Percentiles rank a stretch among this genome's conserved stretches.
phyloP scores from a whole-genome alignment of 1,284 basidiomycete genomes.

The Sphaerobolus stellatus region DNA sequence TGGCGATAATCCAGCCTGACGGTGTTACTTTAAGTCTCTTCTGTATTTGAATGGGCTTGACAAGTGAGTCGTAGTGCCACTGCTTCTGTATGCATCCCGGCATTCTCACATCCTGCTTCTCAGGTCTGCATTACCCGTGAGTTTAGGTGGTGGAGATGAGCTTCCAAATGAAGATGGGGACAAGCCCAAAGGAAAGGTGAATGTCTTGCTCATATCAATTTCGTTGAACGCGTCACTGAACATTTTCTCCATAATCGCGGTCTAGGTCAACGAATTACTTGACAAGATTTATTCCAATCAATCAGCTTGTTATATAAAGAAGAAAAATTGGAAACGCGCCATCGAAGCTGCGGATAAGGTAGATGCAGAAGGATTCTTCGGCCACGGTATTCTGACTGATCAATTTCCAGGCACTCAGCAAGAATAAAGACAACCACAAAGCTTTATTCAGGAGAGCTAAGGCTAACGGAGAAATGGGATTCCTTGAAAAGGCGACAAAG shows the following conservation, averaged over 20 bases:
- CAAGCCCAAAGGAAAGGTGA: constrained; percentile 38
- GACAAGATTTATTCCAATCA: constrained; percentile 82
- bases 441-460: constrained; percentile 80
- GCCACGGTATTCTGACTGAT: not conserved
- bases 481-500: constrained; percentile 66
- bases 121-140: constrained; percentile 8
- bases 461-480: constrained; percentile 70
- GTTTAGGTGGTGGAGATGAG: not conserved
- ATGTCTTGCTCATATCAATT: constrained; percentile 5
- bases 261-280: constrained; percentile 65
- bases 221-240: not conserved
- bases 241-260: not conserved
- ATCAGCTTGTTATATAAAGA: constrained; percentile 77
- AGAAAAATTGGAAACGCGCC: constrained; percentile 71
- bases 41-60: constrained; percentile 70
- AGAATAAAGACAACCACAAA: constrained; percentile 73
- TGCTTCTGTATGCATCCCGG: not conserved
- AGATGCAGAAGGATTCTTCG: constrained; percentile 8
- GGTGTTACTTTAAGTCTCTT: constrained; percentile 44
- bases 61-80: constrained; percentile 47
- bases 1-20: not conserved
- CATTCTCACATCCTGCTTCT: not conserved
- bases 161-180: not conserved
- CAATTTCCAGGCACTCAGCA: constrained; percentile 56
- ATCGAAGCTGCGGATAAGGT: constrained; percentile 76